Conservation (phyloP, 116 monocot genomes). For the Papilionanthe hybrid region DNA sequence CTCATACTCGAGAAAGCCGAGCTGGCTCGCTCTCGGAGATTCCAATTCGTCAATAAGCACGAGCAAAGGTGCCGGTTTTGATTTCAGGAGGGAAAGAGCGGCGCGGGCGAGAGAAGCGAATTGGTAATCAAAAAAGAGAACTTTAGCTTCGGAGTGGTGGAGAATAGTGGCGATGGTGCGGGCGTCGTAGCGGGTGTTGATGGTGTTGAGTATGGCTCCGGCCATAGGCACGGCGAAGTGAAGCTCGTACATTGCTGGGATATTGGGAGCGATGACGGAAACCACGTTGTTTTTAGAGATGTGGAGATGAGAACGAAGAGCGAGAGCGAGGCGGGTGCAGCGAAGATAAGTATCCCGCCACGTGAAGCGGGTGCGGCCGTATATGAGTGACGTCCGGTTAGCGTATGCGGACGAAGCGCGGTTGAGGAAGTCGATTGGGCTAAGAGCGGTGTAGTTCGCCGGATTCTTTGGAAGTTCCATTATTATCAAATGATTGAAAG, state of each 20-base stretch:
- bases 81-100: too few relatives aligned
- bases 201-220: slow-evolving; percentile 36
- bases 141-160: slow-evolving; percentile 28
- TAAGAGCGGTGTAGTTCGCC: slow-evolving; percentile 55
- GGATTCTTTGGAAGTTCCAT: slow-evolving; percentile 27
- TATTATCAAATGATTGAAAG: too few relatives aligned
- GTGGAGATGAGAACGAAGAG: slow-evolving; percentile 32
- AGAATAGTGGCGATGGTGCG: slow-evolving; percentile 22
- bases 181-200: slow-evolving; percentile 35
- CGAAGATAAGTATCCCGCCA: slow-evolving; percentile 64
- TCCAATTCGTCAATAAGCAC: slow-evolving; percentile 29
- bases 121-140: slow-evolving; percentile 30
- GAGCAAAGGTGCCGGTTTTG: too few relatives aligned
- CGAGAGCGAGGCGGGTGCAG: slow-evolving; percentile 50
- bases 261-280: slow-evolving; percentile 33
- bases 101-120: slow-evolving; percentile 2
- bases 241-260: slow-evolving; percentile 32
- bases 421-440: slow-evolving; percentile 52
- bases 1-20: slow-evolving; percentile 42
- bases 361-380: slow-evolving; percentile 43
- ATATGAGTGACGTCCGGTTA: slow-evolving; percentile 51
- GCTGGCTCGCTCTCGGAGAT: slow-evolving; percentile 4
- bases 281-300: slow-evolving; percentile 52
- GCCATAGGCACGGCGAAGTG: slow-evolving; percentile 50
- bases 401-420: slow-evolving; percentile 48